These are phyloP conservation scores for Hymenoscyphus fructigenus DNA, from an alignment of 2,329 filamentous ascomycete species.

Conservation along the genomic window DNA sequence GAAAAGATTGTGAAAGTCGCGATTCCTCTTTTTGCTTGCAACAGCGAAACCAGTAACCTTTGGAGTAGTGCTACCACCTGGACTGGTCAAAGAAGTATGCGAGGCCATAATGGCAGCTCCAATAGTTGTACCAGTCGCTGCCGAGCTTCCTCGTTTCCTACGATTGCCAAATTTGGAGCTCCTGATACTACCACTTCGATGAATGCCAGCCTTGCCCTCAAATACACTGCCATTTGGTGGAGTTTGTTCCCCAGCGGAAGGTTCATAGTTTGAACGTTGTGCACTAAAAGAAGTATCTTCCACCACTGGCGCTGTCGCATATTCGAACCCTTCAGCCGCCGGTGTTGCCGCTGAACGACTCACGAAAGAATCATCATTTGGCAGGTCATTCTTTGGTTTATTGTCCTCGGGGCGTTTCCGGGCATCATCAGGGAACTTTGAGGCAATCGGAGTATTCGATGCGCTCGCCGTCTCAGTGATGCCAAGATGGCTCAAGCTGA, in stretches of 20 bases:
- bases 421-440: slow-evolving; percentile 50
- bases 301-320: slow-evolving; percentile 19
- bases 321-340: slow-evolving; percentile 25
- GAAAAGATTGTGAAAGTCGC: slow-evolving; percentile 91
- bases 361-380: slow-evolving; percentile 26
- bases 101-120: slow-evolving; percentile 71
- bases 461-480: slow-evolving; percentile 62
- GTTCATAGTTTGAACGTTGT: slow-evolving; percentile 53
- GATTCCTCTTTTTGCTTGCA: slow-evolving; percentile 92
- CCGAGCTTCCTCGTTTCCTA: slow-evolving; percentile 81
- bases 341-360: slow-evolving; percentile 8
- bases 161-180: slow-evolving; percentile 55
- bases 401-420: slow-evolving; percentile 11
- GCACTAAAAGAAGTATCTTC: slow-evolving; percentile 27
- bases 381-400: neutral
- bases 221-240: slow-evolving; percentile 65
- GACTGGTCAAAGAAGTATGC: slow-evolving; percentile 66
- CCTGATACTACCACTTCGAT: slow-evolving; percentile 64
- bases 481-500: slow-evolving; percentile 86
- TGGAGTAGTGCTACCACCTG: slow-evolving; percentile 55
- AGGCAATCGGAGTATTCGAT: slow-evolving; percentile 55
- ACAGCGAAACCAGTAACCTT: slow-evolving; percentile 94
- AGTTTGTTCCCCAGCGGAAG: slow-evolving; percentile 57
- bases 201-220: slow-evolving; percentile 54
- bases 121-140: slow-evolving; percentile 58